Evolutionary conservation across 805 yeast species (phyloP).

Genomic region (Pichia phayaonensis): DNA sequence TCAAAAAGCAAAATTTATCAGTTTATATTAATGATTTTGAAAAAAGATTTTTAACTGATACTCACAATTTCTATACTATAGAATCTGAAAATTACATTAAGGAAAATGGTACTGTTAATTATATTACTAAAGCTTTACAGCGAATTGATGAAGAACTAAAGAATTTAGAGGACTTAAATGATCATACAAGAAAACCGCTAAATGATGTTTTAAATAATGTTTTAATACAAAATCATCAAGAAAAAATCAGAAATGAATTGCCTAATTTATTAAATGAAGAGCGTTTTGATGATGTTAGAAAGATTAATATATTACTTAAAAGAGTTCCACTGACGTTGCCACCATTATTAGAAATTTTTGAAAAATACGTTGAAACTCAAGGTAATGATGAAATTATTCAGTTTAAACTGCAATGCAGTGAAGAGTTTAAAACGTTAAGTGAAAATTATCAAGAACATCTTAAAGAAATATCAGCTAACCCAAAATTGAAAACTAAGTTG

Average conservation of each 20-base stretch:
- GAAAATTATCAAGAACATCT: slow-evolving; percentile 3
- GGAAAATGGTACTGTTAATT: slow-evolving; percentile 80
- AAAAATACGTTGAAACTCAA: slow-evolving; percentile 59
- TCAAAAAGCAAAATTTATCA: slow-evolving; percentile 73
- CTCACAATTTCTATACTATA: slow-evolving; percentile 54
- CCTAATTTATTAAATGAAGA: slow-evolving; percentile 64
- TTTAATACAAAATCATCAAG: slow-evolving; percentile 73
- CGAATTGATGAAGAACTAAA: slow-evolving; percentile 79
- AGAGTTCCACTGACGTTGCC: slow-evolving; percentile 75
- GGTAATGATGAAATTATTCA: slow-evolving; percentile 58
- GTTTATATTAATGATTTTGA: slow-evolving; percentile 82
- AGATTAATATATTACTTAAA: slow-evolving; percentile 67
- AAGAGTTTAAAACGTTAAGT: slow-evolving; percentile 2
- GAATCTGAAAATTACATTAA: slow-evolving; percentile 64
- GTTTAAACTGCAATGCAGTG: slow-evolving; percentile 30
- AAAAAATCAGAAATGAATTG: slow-evolving; percentile 69
- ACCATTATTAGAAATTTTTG: slow-evolving; percentile 68
- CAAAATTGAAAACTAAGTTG: not conserved
- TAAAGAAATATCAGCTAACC: not conserved
- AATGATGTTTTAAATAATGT: slow-evolving; percentile 69
- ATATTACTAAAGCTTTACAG: slow-evolving; percentile 77
- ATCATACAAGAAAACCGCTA: slow-evolving; percentile 73
- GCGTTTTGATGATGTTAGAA: slow-evolving; percentile 62
- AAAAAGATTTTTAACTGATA: slow-evolving; percentile 61
- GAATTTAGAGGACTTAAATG: slow-evolving; percentile 71